Base-by-base conservation (phyloP, 202 grass and related monocot genomes). In the Eragrostis tef region DNA sequence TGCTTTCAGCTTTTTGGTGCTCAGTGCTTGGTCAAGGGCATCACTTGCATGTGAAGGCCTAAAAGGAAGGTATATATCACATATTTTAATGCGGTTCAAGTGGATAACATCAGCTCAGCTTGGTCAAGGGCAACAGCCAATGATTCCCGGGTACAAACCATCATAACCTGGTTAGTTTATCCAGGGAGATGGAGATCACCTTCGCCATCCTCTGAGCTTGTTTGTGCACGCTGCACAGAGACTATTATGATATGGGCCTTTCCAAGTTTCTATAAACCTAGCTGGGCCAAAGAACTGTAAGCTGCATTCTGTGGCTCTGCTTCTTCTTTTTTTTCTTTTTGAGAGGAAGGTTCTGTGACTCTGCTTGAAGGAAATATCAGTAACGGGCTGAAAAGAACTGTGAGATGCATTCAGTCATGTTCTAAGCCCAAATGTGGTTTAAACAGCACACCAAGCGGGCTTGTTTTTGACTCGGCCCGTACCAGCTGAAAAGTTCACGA, bases 71-170 rank as follows among this genome's bases (percentile, higher is more conserved):
- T 74, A 54, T 14, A 80, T 24, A 46, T 14, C 21, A 73, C 61
- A 67, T 60, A 61, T 34, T 52, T 87, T 79, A 87, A 66, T 67
- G 66, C 22, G 64, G 50, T 78, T 83, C 68, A 51, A 88, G 15
- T 48, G 15, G 60, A 67, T 84, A 84, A 20, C 56, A 61, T 16
- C 56, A 71, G 57, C 10, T n/a, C n/a, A n/a, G n/a, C n/a, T 68
- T 69, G 6, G 27, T 31, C 29, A 31, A 31, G 43, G 43, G 71
- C 62, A 70, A 81, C 41, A 62, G 12, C 6, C 26, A 73, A 78
- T 56, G 65, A 87, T 82, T 48, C 15, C 12, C 29, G 43, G 13
- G 27, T 29, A 65, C 58, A 66, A 58, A 74, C 25, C 73, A 67
- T 73, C 61, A 74, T 44, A 14, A 74, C 12, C 56, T 10, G 50